Base-by-base conservation (phyloP, 352 stramenopile species). In the Blastocystis sp. region DNA sequence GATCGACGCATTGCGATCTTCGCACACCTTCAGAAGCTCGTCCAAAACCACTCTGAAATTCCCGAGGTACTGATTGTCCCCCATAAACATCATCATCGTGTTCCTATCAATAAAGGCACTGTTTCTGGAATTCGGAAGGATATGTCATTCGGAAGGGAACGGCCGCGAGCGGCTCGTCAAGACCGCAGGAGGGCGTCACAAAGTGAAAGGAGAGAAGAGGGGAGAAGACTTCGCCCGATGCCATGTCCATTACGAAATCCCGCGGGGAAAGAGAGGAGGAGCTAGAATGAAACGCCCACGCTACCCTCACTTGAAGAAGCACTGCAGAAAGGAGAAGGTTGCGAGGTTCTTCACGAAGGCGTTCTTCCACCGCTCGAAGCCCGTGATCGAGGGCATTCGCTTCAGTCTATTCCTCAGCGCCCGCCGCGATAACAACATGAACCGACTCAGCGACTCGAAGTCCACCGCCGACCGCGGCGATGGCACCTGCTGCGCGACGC, bases 61-160 rank as follows among this genome's bases (percentile, higher is more conserved):
- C 5, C 48, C 48, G 14, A 17, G 5, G 5, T 17, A 14, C 48
- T 56, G 48, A 14, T 14, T 56, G 48, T 56, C 48, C 5, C 48
- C 48, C 5, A 56, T 56, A 14, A 56, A 56, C 5, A 7, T 17
- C 48, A 56, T 7, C 48, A 56, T 56, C 48, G 48, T 56, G 14
- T 56, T 56, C 48, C 14, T 56, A 56, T 14, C 48, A 9, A 21
- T 41, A 38, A 76, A 48, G 66, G 7, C 19, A 41, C 21, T 56
- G 4, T 14, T 11, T 11, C 53, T 56, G 14, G 48, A 34, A 52
- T 38, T 56, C 14, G 2, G 14, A 76, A 76, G 66, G 66, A 76
- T 76, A 76, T 76, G 48, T 34, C 19, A 76, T 34, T 28, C 66
- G 66, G 66, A 76, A 76, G 19, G 66, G 66, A 76, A 76, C 38